Conservation (phyloP, 345 rosid species). For the Firmiana major region DNA sequence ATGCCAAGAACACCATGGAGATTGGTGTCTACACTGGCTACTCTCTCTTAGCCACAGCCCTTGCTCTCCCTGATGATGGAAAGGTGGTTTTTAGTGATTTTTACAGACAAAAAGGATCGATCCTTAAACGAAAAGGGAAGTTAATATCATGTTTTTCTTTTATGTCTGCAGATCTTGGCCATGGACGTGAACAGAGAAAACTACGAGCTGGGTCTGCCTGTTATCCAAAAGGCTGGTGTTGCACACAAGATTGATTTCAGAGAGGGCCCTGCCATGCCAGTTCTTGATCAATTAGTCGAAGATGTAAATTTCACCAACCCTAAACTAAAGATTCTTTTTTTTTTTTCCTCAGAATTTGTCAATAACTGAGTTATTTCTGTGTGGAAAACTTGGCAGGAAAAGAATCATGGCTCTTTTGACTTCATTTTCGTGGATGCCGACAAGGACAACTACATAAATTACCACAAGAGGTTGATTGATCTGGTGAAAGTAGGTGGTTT, state of each 20-base stretch:
- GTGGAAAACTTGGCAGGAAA: conserved; percentile 39
- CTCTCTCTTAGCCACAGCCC: conserved; percentile 96
- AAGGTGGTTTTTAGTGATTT: conserved; percentile 42
- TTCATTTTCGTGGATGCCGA: conserved; percentile 98
- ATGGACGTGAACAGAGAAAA: conserved; percentile 92
- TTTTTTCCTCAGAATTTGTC: background rate
- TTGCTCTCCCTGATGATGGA: conserved; percentile 92
- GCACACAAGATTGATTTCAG: conserved; percentile 91
- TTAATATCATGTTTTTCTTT: too few species aligned
- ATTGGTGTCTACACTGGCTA: conserved; percentile 98
- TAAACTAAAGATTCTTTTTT: background rate
- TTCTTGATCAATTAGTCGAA: conserved; percentile 71
- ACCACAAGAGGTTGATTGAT: conserved; percentile 80
- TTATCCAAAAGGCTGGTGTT: conserved; percentile 87
- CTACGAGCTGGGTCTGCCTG: conserved; percentile 86
- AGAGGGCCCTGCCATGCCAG: conserved; percentile 98
- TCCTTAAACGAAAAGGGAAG: background rate
- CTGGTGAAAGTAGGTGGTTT: conserved; percentile 84
- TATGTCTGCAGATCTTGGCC: conserved; percentile 65
- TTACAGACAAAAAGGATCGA: background rate
- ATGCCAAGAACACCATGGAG: conserved; percentile 99
- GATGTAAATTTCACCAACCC: conserved; percentile 55
- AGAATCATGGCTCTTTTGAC: conserved; percentile 69
- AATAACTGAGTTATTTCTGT: background rate
- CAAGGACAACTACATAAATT: conserved; percentile 91